Base-by-base conservation (phyloP, 1,284 basidiomycete species). In the Cutaneotrichosporon mucoides region DNA sequence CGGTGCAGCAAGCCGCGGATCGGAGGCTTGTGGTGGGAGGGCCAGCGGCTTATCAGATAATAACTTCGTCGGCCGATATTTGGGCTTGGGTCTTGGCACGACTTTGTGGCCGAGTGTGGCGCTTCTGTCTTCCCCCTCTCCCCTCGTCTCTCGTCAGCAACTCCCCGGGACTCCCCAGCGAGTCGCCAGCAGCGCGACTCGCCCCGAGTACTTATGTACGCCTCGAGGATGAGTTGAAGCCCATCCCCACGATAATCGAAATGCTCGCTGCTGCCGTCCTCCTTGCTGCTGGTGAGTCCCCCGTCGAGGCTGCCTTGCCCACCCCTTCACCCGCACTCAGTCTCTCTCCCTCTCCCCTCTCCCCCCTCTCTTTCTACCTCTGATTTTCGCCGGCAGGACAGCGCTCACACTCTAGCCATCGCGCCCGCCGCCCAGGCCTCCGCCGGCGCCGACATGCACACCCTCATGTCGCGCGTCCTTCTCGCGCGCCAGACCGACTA, bases 191-290 rank as follows among this genome's bases (percentile, higher is more conserved):
- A 24, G 24, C 24, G 24, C 24, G 24, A 24, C 38, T 40, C 9
- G 9, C 38, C 8, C 38, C 38, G 38, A 12, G 9, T 40, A 40
- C 38, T 43, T 43, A 43, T 43, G 42, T 6, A 43, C 10, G 42
- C 10, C 12, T n/a, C 10, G 13, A 43, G n/a, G n/a, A 15, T 6
- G 42, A 43, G n/a, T 13, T 13, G 38, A 40, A 9, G 38, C 38
- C 38, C 38, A 43, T 40, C 40, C 43, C 43, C n/a, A 44, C n/a
- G n/a, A 7, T 44, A 12, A 44, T 24, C 13, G 16, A 52, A 12
- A 52, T 52, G 50, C 50, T 41, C 48, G 34, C 48, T 38, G n/a
- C 48, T n/a, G 48, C 13, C 15, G 24, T 50, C 48, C 7, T 52
- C 40, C 9, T 37, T 11, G 34, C 48, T 52, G 38, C 37, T 41